Evolutionary conservation across 768 basidiomycete genomes (phyloP).

Genomic region (Podaxis mareebaensis): DNA sequence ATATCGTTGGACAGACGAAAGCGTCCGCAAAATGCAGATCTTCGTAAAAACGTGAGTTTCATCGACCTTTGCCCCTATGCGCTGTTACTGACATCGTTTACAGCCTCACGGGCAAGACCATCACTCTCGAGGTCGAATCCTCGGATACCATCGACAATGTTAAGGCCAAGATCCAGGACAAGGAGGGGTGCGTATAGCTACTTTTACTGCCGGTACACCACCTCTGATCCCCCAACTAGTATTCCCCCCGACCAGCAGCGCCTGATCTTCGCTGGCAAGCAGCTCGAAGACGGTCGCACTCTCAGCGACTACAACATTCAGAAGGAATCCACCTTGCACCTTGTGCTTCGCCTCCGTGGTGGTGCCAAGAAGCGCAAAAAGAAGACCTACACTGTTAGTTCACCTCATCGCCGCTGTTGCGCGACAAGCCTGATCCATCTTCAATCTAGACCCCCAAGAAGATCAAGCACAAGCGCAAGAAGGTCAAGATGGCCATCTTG

Average conservation of each 20-base stretch:
- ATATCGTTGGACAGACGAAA: slow-evolving; percentile 86
- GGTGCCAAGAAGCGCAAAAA: slow-evolving; percentile 99
- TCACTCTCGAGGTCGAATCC: slow-evolving; percentile 97
- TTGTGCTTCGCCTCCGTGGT: slow-evolving; percentile 97
- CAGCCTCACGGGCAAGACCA: slow-evolving; percentile 98
- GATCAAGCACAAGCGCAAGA: slow-evolving; percentile 99
- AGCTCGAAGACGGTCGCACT: slow-evolving; percentile 98
- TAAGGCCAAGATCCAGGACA: slow-evolving; percentile 97
- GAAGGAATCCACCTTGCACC: slow-evolving; percentile 98
- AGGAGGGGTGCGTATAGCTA: slow-evolving; percentile 75
- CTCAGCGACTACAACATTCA: slow-evolving; percentile 97
- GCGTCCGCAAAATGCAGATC: slow-evolving; percentile 90
- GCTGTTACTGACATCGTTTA: slow-evolving; percentile 11
- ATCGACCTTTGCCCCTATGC: background rate
- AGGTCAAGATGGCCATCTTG: slow-evolving; percentile 99
- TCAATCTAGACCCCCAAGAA: slow-evolving; percentile 86
- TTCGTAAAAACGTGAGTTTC: slow-evolving; percentile 91
- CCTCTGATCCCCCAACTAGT: slow-evolving; percentile 35
- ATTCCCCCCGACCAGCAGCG: slow-evolving; percentile 96
- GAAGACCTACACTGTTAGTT: slow-evolving; percentile 94
- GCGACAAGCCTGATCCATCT: slow-evolving; percentile 6
- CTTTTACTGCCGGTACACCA: background rate
- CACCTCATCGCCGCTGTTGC: background rate
- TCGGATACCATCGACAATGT: slow-evolving; percentile 98
- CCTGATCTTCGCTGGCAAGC: slow-evolving; percentile 98